A percentile compares a stretch with the other conserved stretches of the same genome.
These are phyloP conservation scores for Fusarium coicis DNA, from an alignment of 2,329 filamentous ascomycete genomes.

Conservation along the genomic window DNA sequence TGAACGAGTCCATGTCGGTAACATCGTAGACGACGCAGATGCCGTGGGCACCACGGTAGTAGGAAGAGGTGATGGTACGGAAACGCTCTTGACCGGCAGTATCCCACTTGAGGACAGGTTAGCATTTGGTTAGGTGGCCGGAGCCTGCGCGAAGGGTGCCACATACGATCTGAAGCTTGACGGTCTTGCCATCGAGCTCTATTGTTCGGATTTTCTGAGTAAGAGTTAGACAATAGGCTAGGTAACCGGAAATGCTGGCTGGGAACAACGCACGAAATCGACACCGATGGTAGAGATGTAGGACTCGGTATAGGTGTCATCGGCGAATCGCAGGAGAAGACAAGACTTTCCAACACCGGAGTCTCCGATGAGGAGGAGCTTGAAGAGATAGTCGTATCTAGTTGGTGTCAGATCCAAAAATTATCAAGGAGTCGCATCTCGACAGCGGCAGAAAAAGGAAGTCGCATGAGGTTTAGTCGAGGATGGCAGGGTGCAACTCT, in stretches of 20 bases:
- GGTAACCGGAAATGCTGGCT: neutral
- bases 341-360: conserved; percentile 99
- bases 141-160: neutral
- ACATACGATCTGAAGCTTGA: conserved; percentile 98
- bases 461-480: conserved; percentile 1
- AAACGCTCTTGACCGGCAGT: conserved; percentile 99
- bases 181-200: conserved; percentile 99
- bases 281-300: conserved; percentile 99
- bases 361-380: conserved; percentile 99
- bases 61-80: conserved; percentile 99
- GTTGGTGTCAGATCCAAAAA: conserved; percentile 40
- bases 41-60: conserved; percentile 98
- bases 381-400: conserved; percentile 99
- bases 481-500: conserved; percentile 41
- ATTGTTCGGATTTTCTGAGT: conserved; percentile 98
- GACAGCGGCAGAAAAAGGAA: neutral
- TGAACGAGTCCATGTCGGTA: conserved; percentile 99
- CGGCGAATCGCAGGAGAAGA: conserved; percentile 95
- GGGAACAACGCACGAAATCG: conserved; percentile 81
- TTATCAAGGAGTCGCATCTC: conserved; percentile 21
- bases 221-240: conserved; percentile 28
- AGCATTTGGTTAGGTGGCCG: conserved; percentile 6
- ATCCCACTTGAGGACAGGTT: conserved; percentile 78
- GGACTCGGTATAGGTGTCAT: conserved; percentile 99
- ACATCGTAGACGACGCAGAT: conserved; percentile 99